Evolutionary conservation across 768 basidiomycete genomes (phyloP).

Genomic region (Agrocybe praecox): DNA sequence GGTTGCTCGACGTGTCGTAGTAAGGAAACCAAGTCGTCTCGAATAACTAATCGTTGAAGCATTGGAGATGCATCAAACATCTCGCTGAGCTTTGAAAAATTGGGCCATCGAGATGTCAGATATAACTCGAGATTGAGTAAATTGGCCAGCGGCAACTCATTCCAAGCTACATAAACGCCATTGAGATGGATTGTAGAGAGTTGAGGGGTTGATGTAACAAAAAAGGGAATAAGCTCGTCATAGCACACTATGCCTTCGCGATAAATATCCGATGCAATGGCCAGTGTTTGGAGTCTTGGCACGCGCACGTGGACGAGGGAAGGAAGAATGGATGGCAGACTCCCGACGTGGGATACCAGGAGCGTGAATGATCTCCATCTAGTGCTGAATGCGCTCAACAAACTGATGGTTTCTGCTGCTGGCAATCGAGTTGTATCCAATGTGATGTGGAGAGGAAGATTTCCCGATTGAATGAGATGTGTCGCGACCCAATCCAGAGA

Average conservation of each 20-base stretch:
- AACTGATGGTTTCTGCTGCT: constrained; percentile 5
- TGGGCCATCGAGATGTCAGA: constrained; percentile 27
- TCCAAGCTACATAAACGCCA: constrained; percentile 28
- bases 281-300: constrained; percentile 17
- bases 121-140: constrained; percentile 23
- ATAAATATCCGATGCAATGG: constrained; percentile 29
- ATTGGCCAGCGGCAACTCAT: constrained; percentile 19
- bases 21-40: constrained; percentile 24
- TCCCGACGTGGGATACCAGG: constrained; percentile 28
- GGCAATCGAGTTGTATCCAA: constrained; percentile 28
- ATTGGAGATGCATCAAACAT: constrained; percentile 26
- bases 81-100: constrained; percentile 13
- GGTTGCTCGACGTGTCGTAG: constrained; percentile 24
- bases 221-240: constrained; percentile 23
- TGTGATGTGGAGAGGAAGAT: constrained; percentile 23
- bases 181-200: constrained; percentile 20
- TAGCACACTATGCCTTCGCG: constrained; percentile 27
- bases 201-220: constrained; percentile 20
- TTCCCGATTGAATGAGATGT: constrained; percentile 20
- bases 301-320: constrained; percentile 14
- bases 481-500: constrained; percentile 25
- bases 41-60: constrained; percentile 23
- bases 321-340: constrained; percentile 21
- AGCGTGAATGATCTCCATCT: constrained; percentile 29
- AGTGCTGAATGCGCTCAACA: constrained; percentile 11